Evolutionary conservation across 352 stramenopile genomes (phyloP), one percentile per base, ranked within the genome.

Genomic region (Thraustochytrium sp.): DNA sequence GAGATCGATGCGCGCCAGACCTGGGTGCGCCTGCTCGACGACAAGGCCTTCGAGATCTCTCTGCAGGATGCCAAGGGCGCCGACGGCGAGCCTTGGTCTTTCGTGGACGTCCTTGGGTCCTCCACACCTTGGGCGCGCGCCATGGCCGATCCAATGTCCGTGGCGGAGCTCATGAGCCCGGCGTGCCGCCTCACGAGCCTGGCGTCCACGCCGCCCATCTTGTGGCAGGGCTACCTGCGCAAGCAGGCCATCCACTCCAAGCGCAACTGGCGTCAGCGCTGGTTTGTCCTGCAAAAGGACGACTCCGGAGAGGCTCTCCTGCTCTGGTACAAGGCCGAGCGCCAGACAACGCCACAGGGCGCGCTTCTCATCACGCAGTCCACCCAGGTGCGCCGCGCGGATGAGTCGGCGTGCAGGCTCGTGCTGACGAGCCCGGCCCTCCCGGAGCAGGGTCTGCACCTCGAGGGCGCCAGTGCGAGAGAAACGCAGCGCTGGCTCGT

Each of bases 321-420:
- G 68, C 11, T 80, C 5, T 80, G 68, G 68, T 80, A 80, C 53
- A 80, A 80, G 40, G 23, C 68, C 5, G 44, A 80, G 40, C 46
- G 68, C 13, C 68, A 80, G 53, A 55, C 68, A 11, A 65, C 36
- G 11, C 53, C 48, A 26, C 68, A 80, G 44, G 68, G 68, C 26
- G 48, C 48, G 8, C 18, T 80, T 16, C 23, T 63, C 1, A 68
- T 80, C 53, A 75, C 44, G 21, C 18, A 75, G 31, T 46, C 48
- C 18, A 80, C 44, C 68, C 1, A 62, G 36, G 26, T 77, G n/a
- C n/a, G n/a, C 31, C 13, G 65, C 46, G 59, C 16, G 13, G 59
- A 31, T 26, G 36, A 44, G 8, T 11, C 13, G 0, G 36, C 21
- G 0, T 55, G 9, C 4, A 13, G 26, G 40, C 23, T 72, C n/a